Evolutionary conservation across 305 asterid species (phyloP), one percentile per base, ranked within the genome.

Genomic region (Fraxinus velutina): DNA sequence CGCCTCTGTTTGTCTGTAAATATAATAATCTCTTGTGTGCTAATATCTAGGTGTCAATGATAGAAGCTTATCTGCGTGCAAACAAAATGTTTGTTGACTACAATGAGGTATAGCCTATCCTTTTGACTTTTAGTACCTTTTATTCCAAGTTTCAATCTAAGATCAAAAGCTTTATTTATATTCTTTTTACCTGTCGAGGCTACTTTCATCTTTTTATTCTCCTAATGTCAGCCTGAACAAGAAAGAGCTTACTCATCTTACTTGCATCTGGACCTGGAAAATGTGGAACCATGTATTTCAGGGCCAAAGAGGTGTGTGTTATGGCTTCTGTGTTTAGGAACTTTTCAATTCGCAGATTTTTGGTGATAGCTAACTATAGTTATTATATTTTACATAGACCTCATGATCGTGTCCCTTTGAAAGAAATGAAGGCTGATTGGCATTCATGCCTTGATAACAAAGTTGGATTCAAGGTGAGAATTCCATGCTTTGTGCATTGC

Each of bases 391-490:
- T 72, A 85, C 81, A 27, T 79, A 96, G 99, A 89, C 98, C 99
- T 80, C 99, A 96, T 90, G 99, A 96, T 73, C 92, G 98, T 7
- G 99, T 96, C 72, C 83, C 92, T 70, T 84, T 94, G 88, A 96
- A 90, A 88, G 97, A 94, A 29, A 93, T 96, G 99, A 96, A 96
- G 88, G 87, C 89, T 75, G 99, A 96, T 85, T 96, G 99, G 99
- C 97, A 90, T 88, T 90, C 95, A 79, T 96, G 99, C 89, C 98
- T 96, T 81, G 93, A 94, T 73, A 96, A 80, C 88, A 92, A 93
- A 90, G 94, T 91, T 84, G 99, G 99, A 77, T 96, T 96, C 92
- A 96, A 96, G 98, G 98, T 92, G 85, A 88, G 89, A 33, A 62
- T 78, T 64, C 71, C 1, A 79, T 75, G 36, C 27, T 73, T 44